Evolutionary conservation across 2,329 filamentous ascomycete species (phyloP), one percentile per base, ranked within the genome.

Genomic region (Xylariaceae sp.): DNA sequence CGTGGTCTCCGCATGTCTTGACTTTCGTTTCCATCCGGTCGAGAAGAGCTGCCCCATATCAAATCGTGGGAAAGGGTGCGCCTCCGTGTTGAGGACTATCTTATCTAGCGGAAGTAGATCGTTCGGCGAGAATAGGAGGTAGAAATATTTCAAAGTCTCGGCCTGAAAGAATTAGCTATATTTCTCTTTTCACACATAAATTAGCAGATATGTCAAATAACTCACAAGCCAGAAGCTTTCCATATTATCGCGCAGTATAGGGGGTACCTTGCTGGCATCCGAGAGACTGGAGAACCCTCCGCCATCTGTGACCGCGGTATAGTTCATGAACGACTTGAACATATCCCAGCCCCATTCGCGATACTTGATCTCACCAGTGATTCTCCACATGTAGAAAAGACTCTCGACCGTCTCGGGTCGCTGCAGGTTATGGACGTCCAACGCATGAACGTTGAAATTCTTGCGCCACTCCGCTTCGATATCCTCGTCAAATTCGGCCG

Each of bases 281-380:
- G 80, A 80, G 57, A 97, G 78, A 61, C 88, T 92, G 1, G 90
- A 91, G 69, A 95, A 97, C 0, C 92, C 92, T 32, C 86, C 86
- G 30, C 85, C 85, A 32, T 92, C 87, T 36, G 84, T 80, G 2
- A 96, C 88, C 6, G 88, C 84, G 0, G 91, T 96, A 72, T 96
- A 82, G 66, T 91, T 87, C 72, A 93, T 80, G 70, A 99, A 99
- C 0, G 88, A 86, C 70, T 91, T 86, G 76, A 99, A 99, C 87
- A 99, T 97, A 64, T 96, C 88, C 94, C 94, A 99, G 11, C 94
- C 94, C 93, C 93, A 97, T 66, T 97, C 86, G 21, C 94, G 84
- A 73, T 99, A 99, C 61, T 85, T 87, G 32, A 83, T 78, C 58
- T 99, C 92, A 21, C 89, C 91, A 0, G 94, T 99, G 71, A 99